phyloP scores from a whole-genome alignment of 1,284 basidiomycete species.

The Heimioporus punctisporus region DNA sequence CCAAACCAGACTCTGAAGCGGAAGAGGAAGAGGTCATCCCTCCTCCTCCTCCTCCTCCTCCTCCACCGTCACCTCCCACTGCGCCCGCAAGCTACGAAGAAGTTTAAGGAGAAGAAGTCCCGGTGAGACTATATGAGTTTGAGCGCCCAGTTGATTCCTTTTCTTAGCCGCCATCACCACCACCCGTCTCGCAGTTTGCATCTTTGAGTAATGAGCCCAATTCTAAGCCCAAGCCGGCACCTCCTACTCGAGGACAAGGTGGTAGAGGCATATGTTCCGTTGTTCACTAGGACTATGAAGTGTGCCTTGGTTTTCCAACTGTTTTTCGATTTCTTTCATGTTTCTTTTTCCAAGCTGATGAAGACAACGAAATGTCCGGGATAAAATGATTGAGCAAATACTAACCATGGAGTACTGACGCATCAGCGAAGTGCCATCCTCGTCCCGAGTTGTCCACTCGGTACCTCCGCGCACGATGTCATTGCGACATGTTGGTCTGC shows the following conservation, averaged over 20 bases:
- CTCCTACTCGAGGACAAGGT: slow-evolving; percentile 25
- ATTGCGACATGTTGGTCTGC: too few species aligned
- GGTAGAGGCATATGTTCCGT: slow-evolving; percentile 61
- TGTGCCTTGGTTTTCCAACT: too few species aligned
- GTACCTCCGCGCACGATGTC: too few species aligned
- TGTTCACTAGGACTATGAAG: slow-evolving; percentile 81
- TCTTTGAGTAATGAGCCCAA: slow-evolving; percentile 16
- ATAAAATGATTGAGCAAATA: slow-evolving; percentile 83
- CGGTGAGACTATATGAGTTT: slow-evolving; percentile 6
- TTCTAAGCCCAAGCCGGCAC: slow-evolving; percentile 30
- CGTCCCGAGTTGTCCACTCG: too few species aligned
- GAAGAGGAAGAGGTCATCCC: slow-evolving; percentile 16
- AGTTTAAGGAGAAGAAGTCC: slow-evolving; percentile 24
- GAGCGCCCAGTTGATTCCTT: slow-evolving; percentile 5
- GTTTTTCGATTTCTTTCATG: background rate
- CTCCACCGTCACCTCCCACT: slow-evolving; percentile 6
- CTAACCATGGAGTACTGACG: too few species aligned
- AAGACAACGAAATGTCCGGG: slow-evolving; percentile 91
- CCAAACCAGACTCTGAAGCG: slow-evolving; percentile 42
- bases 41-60: slow-evolving; percentile 11
- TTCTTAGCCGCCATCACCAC: slow-evolving; percentile 22
- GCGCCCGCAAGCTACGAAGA: slow-evolving; percentile 5
- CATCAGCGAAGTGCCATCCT: slow-evolving; percentile 56
- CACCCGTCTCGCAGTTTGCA: slow-evolving; percentile 20
- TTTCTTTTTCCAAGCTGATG: slow-evolving; percentile 51